Evolutionary conservation across 805 yeast genomes (phyloP).

Genomic region (Lipomyces mesembrius): DNA sequence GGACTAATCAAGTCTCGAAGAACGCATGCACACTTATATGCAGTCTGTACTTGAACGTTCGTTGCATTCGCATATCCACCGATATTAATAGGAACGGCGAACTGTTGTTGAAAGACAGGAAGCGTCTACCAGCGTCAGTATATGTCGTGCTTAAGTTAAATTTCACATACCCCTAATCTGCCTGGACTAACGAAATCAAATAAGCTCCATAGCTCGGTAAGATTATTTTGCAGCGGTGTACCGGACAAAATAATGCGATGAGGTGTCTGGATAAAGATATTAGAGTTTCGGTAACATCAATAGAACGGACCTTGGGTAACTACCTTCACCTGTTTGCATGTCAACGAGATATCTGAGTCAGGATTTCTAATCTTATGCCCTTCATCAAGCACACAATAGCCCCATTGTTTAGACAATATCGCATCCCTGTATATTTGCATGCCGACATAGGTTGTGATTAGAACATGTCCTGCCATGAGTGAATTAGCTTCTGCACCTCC

Average conservation of each 20-base stretch:
- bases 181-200: slow-evolving; percentile 97
- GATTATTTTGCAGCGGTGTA: slow-evolving; percentile 94
- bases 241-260: slow-evolving; percentile 89
- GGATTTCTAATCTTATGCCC: slow-evolving; percentile 98
- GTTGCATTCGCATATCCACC: slow-evolving; percentile 99
- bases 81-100: slow-evolving; percentile 86
- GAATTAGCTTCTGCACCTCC: background rate
- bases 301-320: background rate
- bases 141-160: background rate
- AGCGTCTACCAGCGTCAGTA: slow-evolving; percentile 53
- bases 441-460: slow-evolving; percentile 92
- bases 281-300: background rate
- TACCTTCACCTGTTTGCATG: slow-evolving; percentile 74
- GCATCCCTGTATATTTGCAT: slow-evolving; percentile 67
- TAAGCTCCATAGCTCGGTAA: slow-evolving; percentile 89
- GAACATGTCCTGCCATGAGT: slow-evolving; percentile 66
- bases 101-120: slow-evolving; percentile 92
- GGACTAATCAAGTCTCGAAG: slow-evolving; percentile 88
- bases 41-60: slow-evolving; percentile 93
- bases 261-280: slow-evolving; percentile 52
- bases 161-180: slow-evolving; percentile 60
- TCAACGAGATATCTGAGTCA: slow-evolving; percentile 80
- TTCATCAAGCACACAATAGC: slow-evolving; percentile 88
- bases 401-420: slow-evolving; percentile 76
- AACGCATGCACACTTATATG: slow-evolving; percentile 93